phyloP scores from a whole-genome alignment of 345 rosid genomes.

The Lumnitzera racemosa region DNA sequence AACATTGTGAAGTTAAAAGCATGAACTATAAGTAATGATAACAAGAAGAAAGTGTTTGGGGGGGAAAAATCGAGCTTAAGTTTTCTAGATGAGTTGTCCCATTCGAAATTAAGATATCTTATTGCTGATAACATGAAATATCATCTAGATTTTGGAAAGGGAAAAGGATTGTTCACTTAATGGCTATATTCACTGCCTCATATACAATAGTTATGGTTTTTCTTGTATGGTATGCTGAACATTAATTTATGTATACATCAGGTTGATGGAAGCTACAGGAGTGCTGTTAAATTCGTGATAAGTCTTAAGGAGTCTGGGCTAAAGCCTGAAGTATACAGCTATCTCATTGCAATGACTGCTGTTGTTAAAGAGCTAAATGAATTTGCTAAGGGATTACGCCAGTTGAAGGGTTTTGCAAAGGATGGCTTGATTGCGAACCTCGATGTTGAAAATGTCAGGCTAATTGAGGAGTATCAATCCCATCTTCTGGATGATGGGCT shows the following conservation, averaged over 20 bases:
- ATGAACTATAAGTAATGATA: too few relatives aligned
- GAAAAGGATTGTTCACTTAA: too few relatives aligned
- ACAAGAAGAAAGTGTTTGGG: too few relatives aligned
- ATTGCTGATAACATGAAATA: too few relatives aligned
- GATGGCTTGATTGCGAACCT: slow-evolving; percentile 54
- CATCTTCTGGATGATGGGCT: slow-evolving; percentile 61
- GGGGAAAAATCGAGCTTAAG: too few relatives aligned
- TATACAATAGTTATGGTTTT: too few relatives aligned
- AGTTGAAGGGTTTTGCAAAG: slow-evolving; percentile 53
- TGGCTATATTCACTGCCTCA: too few relatives aligned
- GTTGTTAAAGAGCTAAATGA: slow-evolving; percentile 86
- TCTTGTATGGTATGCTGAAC: background rate
- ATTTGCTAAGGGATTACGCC: slow-evolving; percentile 61
- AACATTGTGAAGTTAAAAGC: too few relatives aligned
- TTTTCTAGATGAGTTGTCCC: too few relatives aligned
- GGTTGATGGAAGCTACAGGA: slow-evolving; percentile 80
- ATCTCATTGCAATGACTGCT: slow-evolving; percentile 88
- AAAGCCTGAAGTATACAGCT: slow-evolving; percentile 79
- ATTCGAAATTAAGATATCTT: too few relatives aligned
- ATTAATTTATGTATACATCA: slow-evolving; percentile 16
- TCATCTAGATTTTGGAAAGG: too few relatives aligned
- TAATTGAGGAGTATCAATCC: slow-evolving; percentile 62
- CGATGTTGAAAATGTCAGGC: slow-evolving; percentile 37
- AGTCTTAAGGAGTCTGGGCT: slow-evolving; percentile 59
- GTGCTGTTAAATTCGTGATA: slow-evolving; percentile 58